These are phyloP conservation scores for Candida pseudoglaebosa DNA, from an alignment of 805 yeast species.

Conservation along the genomic window DNA sequence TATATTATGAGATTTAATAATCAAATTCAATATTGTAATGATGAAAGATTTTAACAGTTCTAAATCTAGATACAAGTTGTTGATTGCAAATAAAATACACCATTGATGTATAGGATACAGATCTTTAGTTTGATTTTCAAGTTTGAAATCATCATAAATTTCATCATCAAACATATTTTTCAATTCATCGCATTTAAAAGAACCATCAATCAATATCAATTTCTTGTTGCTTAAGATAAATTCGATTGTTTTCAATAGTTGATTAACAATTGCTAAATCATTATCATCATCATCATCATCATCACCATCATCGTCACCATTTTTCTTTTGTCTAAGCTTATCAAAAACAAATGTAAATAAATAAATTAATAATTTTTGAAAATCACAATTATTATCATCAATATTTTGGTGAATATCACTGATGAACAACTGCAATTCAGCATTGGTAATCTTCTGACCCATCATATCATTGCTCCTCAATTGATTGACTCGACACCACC, in stretches of 20 bases:
- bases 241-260: slow-evolving; percentile 28
- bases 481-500: no score
- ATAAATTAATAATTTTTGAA: slow-evolving; percentile 30
- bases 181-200: slow-evolving; percentile 12
- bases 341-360: slow-evolving; percentile 30
- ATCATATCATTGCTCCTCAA: slow-evolving; percentile 6
- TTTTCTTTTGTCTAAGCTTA: slow-evolving; percentile 12
- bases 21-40: slow-evolving; percentile 27
- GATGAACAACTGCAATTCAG: slow-evolving; percentile 30
- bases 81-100: slow-evolving; percentile 24
- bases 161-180: no score
- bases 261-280: slow-evolving; percentile 17
- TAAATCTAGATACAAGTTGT: slow-evolving; percentile 6
- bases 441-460: slow-evolving; percentile 17
- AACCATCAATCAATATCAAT: slow-evolving; percentile 17
- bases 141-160: no score
- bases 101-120: slow-evolving; percentile 23
- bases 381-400: slow-evolving; percentile 30
- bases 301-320: no score
- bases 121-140: no score
- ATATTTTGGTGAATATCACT: slow-evolving; percentile 31
- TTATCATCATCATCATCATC: slow-evolving; percentile 8
- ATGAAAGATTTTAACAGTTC: slow-evolving; percentile 26
- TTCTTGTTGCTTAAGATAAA: slow-evolving; percentile 29
- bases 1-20: slow-evolving; percentile 25